Base-by-base conservation (phyloP, 2,329 filamentous ascomycete species). In the Botryotinia calthae region DNA sequence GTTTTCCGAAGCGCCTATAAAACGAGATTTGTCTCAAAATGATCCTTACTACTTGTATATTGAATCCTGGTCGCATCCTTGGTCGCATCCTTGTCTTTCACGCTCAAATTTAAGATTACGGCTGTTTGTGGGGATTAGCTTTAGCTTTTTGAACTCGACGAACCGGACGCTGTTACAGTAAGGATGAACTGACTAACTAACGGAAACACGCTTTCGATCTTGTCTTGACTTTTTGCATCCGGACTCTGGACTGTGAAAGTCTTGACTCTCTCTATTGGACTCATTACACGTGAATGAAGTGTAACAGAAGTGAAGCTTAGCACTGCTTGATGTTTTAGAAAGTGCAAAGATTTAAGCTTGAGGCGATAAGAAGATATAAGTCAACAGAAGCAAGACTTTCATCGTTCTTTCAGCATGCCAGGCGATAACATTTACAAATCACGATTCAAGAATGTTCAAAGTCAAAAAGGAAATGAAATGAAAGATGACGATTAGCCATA, bases 41-140 rank as follows among this genome's bases (percentile, higher is more conserved):
- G 12, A 51, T 66, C 44, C 64, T 56, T 42, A 37, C 63, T 48
- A 34, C 20, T 28, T 16, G 22, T n/a, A 3, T 5, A 46, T 34
- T 7, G 4, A 25, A 51, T 22, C 62, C 62, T 65, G n/a, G 62
- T 28, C n/a, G 14, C 3, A 67, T 54, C 64, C 64, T 67, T 28
- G 64, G 62, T 20, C n/a, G 8, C 3, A 67, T 54, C 64, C 64
- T 67, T 28, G 64, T 14, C 25, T 14, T 56, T 67, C 46, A 54
- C 64, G 46, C 40, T 67, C 31, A 54, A 67, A 56, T 14, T 67
- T 67, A 67, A 67, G 65, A 67, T 67, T 67, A 25, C 48, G 48
- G 64, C 42, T 67, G 64, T 56, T 67, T 67, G 64, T 56, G 48
- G 48, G 64, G 64, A 67, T 67, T n/a, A 54, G 48, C 48, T 54